Percentiles rank a stretch among this genome's conserved stretches.
Evolutionary conservation across 106 monocot species (phyloP).

Genomic region (Dioscorea alata): DNA sequence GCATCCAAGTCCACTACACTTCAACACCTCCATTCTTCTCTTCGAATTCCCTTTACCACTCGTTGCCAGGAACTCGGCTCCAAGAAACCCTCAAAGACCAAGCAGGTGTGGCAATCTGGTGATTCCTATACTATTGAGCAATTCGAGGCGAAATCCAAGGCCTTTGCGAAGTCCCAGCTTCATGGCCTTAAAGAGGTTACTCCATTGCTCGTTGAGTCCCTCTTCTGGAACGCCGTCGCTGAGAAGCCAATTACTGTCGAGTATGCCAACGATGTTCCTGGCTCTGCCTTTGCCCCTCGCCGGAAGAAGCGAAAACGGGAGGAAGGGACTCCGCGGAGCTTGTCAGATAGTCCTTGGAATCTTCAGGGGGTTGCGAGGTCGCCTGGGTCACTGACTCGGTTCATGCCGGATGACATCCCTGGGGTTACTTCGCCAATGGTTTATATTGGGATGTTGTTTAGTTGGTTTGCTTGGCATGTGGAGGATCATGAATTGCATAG

Average conservation of each 20-base stretch:
- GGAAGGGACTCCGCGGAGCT: constrained; percentile 51
- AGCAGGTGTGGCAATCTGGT: constrained; percentile 99
- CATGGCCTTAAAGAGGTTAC: constrained; percentile 28
- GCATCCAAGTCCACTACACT: constrained; percentile 49
- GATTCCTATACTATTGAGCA: constrained; percentile 79
- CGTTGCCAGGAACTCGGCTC: constrained; percentile 84
- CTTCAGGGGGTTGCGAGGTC: constrained; percentile 83
- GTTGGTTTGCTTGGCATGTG: constrained; percentile 99
- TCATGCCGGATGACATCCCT: constrained; percentile 95
- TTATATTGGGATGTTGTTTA: constrained; percentile 95
- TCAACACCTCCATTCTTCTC: background rate
- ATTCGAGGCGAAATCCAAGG: constrained; percentile 81
- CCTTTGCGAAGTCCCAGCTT: constrained; percentile 52
- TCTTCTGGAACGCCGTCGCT: constrained; percentile 69
- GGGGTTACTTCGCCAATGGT: constrained; percentile 98
- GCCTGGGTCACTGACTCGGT: constrained; percentile 80
- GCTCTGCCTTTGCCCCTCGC: constrained; percentile 61
- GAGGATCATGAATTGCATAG: constrained; percentile 99
- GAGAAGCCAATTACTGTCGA: constrained; percentile 88
- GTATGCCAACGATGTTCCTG: constrained; percentile 97
- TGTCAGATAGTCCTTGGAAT: constrained; percentile 94
- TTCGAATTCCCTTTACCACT: constrained; percentile 45
- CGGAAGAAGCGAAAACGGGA: constrained; percentile 33
- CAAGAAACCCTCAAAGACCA: constrained; percentile 19
- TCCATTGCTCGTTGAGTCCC: constrained; percentile 57